Conservation (phyloP, 2,329 filamentous ascomycete genomes). For the Aspergillus ochraceus region DNA sequence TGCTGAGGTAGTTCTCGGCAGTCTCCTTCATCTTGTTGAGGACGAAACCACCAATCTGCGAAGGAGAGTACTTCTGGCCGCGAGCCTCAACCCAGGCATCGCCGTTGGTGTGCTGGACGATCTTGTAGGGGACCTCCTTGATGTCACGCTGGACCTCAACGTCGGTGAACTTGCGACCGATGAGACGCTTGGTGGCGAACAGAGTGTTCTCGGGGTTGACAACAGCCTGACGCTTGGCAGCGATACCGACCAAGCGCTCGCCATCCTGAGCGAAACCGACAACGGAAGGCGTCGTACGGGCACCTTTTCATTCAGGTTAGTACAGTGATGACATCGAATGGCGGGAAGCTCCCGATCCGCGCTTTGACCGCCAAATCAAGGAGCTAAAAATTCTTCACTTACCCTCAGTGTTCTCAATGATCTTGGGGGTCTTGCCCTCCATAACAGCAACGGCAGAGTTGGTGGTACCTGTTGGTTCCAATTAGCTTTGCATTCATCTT, state of each 20-base stretch:
- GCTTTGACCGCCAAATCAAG: conserved; percentile 7
- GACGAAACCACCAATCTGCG: conserved; percentile 96
- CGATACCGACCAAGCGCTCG: conserved; percentile 94
- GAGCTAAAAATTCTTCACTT: conserved; percentile 33
- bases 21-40: conserved; percentile 99
- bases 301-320: conserved; percentile 56
- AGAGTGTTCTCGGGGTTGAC: conserved; percentile 99
- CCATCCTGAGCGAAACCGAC: conserved; percentile 95
- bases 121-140: conserved; percentile 98
- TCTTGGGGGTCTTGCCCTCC: conserved; percentile 93
- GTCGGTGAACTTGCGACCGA: conserved; percentile 95
- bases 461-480: conserved; percentile 66
- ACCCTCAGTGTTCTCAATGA: conserved; percentile 98
- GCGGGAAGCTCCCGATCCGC: not conserved
- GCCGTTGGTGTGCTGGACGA: conserved; percentile 93
- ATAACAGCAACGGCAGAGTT: conserved; percentile 97
- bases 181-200: conserved; percentile 97
- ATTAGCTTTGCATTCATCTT: conserved; percentile 16
- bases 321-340: not conserved
- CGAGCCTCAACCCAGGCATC: conserved; percentile 95
- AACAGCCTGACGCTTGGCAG: conserved; percentile 95
- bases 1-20: conserved; percentile 87
- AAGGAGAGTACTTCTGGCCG: conserved; percentile 93
- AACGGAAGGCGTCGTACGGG: conserved; percentile 87
- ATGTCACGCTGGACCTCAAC: conserved; percentile 93